These are phyloP conservation scores for Solanum pinnatisectum DNA, from an alignment of 257 asterid genomes.

Conservation along the genomic window DNA sequence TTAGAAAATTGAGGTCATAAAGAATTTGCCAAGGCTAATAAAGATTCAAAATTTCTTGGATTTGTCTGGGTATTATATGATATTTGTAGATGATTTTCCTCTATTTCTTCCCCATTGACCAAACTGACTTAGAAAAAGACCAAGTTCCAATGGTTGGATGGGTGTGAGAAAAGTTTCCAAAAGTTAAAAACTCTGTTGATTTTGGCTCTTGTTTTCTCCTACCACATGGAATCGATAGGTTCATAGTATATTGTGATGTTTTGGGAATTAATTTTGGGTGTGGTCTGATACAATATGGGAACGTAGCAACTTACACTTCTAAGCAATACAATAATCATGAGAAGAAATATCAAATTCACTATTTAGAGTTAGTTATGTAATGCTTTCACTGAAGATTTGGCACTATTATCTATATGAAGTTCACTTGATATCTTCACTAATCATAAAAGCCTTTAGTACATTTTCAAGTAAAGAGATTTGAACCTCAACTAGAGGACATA, in stretches of 20 bases:
- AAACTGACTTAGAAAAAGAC: background rate
- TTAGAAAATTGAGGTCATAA: background rate
- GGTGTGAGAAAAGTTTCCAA: background rate
- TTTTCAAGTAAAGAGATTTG: background rate
- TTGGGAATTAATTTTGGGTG: background rate
- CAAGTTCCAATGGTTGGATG: background rate
- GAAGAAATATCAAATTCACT: background rate
- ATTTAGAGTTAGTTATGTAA: background rate
- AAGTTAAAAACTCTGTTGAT: background rate
- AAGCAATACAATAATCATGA: background rate
- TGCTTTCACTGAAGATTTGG: background rate
- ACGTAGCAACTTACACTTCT: background rate
- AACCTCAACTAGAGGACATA: background rate
- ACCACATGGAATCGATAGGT: background rate
- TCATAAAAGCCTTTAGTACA: background rate
- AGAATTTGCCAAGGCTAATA: background rate
- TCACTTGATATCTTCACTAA: background rate
- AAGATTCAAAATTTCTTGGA: background rate
- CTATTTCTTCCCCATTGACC: background rate
- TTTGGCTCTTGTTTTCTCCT: background rate
- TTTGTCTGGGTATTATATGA: background rate
- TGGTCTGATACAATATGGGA: background rate
- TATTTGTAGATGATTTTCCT: background rate
- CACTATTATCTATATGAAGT: too few relatives aligned
- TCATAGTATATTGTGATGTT: background rate